Evolutionary conservation across 768 basidiomycete genomes (phyloP).

Genomic region (Hypholoma fasciculare): DNA sequence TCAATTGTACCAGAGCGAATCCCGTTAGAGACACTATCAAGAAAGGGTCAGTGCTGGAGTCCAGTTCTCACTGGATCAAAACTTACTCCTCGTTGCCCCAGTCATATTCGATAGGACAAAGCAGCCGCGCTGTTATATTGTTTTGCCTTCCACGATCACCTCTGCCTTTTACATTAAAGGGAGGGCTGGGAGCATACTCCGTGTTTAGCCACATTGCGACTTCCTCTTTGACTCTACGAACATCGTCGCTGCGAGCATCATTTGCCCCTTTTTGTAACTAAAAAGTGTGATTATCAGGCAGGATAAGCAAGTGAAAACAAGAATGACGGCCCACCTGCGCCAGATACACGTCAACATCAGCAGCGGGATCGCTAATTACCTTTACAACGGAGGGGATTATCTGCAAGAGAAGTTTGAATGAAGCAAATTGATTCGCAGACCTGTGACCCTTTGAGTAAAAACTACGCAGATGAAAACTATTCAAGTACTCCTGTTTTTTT

Average conservation of each 20-base stretch:
- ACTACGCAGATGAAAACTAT: neutral
- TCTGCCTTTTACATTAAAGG: neutral
- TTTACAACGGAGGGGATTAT: neutral
- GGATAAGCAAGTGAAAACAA: neutral
- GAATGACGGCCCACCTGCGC: neutral
- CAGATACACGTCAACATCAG: neutral
- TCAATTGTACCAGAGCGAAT: neutral
- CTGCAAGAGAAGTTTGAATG: neutral
- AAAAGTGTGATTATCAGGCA: neutral
- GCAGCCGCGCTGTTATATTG: neutral
- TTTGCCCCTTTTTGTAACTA: neutral
- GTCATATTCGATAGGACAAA: neutral
- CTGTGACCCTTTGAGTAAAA: neutral
- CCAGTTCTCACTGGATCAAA: no score
- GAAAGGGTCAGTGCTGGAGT: neutral
- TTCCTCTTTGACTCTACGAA: neutral
- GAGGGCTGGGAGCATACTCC: neutral
- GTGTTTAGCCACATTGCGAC: neutral
- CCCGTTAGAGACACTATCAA: neutral
- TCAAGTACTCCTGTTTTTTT: neutral
- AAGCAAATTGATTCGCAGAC: neutral
- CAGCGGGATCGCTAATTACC: neutral
- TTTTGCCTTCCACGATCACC: neutral
- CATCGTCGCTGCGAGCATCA: neutral
- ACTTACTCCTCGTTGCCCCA: neutral